Evolutionary conservation across 148 eudicot species (phyloP), one percentile per base, ranked within the genome.

Genomic region (Chenopodium suecicum): DNA sequence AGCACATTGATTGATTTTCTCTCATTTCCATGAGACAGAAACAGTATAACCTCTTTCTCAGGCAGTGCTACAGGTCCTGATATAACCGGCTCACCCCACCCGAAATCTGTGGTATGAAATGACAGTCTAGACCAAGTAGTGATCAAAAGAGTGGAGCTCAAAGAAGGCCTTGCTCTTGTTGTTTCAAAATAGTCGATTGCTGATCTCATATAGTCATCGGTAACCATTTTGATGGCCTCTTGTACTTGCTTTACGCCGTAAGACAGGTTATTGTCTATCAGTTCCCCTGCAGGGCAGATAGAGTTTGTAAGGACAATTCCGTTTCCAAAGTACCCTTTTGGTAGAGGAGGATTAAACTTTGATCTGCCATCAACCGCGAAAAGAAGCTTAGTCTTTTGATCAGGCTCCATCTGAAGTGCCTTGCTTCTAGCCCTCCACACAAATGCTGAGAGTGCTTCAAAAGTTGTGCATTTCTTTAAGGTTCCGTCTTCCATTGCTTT

Each of bases 281-380:
- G 68, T 34, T 90, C 85, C 9, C 87, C 87, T 4, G 92, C 89
- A 4, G 84, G 50, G 58, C 89, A 85, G 3, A 88, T 70, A 22
- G 89, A 83, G 56, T 85, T 85, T 29, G 92, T 87, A 1, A 88
- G 79, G 17, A 88, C 88, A 11, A 88, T 88, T 8, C 90, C 90
- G 74, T 90, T 90, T 2, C 92, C 92, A 70, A 87, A 88, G 27
- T 90, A 90, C 0, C 91, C 91, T 48, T 76, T 75, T 47, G 92
- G 92, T 41, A 90, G 37, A 0, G 87, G 85, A 16, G 92, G 92
- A 56, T 60, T 56, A 48, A 88, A 84, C 19, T 84, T 88, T 10
- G 89, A 34, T 60, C 92, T 79, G 5, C 92, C 92, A 77, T 90
- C 90, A 11, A 88, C 90, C 5, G 92, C 92, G 44, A 90, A 88